Base-by-base conservation (phyloP, 441 rosid species). In the Raphanus hybrid region DNA sequence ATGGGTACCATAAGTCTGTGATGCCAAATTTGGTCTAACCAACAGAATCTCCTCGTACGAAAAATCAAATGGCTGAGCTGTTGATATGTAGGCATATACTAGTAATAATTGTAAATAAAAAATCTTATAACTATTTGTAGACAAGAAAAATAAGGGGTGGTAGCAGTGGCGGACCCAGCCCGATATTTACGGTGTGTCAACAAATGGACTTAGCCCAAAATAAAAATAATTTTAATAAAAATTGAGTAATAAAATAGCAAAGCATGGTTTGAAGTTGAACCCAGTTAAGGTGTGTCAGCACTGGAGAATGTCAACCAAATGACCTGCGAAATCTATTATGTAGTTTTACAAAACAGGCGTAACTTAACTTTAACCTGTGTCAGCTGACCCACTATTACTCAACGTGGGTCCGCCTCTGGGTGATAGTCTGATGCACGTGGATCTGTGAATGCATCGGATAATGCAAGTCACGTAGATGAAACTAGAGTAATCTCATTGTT, bases 21-120 rank as follows among this genome's bases (percentile, higher is more conserved):
- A 70, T 66, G 70, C 79, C 70, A 65, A 80, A 66, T 80, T 66
- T 66, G 76, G 79, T 75, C 79, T 60, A 70, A 70, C 79, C 34
- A 35, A 66, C 52, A 60, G 41, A 75, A 75, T 59, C 70, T 80
- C 16, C 23, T 80, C 52, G 76, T 80, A 80, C 82, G 10, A 69
- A 39, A 37, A 69, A 73, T 55, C 65, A 68, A 65, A 69, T 59
- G 67, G 72, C 57, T 79, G 79, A 74, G 79, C 79, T 69, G 75
- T 74, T 69, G 58, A 55, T 79, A 32, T 5, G 26, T 63, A 48
- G 29, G 50, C 6, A 64, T 35, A 14, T 39, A 18, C 18, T 18
- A 12, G 74, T 60, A 66, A 59, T 26, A 27, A 18, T 29, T 61
- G 29, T 35, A 72, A 14, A 23, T 18, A 78, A 66, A 39, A 14